A percentile compares a stretch with the other conserved stretches of the same genome.
Evolutionary conservation across 768 basidiomycete genomes (phyloP).

Genomic region (Suillus subluteus): DNA sequence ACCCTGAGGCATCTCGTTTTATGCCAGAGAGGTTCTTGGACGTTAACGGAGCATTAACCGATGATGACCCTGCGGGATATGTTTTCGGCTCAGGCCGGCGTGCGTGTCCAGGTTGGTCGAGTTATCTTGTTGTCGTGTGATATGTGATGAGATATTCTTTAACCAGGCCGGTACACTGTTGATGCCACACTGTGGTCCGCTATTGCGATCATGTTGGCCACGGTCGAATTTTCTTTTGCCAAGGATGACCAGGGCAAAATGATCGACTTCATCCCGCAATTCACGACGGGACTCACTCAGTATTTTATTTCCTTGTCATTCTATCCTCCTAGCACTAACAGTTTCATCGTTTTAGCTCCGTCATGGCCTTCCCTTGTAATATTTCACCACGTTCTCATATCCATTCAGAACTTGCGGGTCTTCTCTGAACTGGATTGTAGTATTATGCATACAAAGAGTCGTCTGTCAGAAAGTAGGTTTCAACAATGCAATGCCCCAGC

Average conservation of each 20-base stretch:
- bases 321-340: not conserved
- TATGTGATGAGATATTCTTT: too few relatives aligned
- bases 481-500: not conserved
- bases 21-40: conserved; percentile 21
- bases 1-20: conserved; percentile 17
- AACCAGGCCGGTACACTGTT: conserved; percentile 6
- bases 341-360: not conserved
- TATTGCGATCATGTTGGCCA: conserved; percentile 13
- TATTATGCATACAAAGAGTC: not conserved
- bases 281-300: not conserved
- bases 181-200: conserved; percentile 12
- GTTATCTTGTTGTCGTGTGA: not conserved
- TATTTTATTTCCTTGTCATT: not conserved
- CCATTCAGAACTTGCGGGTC: not conserved
- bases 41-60: not conserved
- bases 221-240: not conserved
- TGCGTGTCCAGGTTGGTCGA: conserved; percentile 11
- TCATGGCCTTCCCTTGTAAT: not conserved
- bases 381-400: conserved; percentile 1
- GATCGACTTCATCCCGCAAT: conserved; percentile 11
- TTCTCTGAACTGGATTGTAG: not conserved
- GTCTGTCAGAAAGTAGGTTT: not conserved
- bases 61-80: conserved; percentile 13
- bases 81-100: conserved; percentile 20
- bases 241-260: conserved; percentile 9